phyloP scores from a whole-genome alignment of 2,329 filamentous ascomycete genomes.

The Penicillium rolfsii region DNA sequence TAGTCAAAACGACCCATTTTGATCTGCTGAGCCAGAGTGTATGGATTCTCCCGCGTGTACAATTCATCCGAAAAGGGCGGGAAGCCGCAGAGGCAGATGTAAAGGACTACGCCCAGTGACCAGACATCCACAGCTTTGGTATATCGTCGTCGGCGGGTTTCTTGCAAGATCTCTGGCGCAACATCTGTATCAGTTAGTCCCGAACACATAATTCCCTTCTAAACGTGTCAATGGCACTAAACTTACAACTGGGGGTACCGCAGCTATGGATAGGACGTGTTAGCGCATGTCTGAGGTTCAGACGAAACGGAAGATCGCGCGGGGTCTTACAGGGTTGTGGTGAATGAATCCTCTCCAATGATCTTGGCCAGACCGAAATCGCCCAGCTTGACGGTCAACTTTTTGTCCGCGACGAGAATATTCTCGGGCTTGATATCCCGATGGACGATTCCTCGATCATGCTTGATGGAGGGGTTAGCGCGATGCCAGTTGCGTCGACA shows the following conservation, averaged over 20 bases:
- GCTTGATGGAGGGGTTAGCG: constrained; percentile 57
- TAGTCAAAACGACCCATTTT: constrained; percentile 89
- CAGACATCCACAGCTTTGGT: constrained; percentile 94
- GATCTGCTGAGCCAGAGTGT: constrained; percentile 85
- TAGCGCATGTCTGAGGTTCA: constrained; percentile 21
- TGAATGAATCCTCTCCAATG: constrained; percentile 97
- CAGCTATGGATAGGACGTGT: constrained; percentile 52
- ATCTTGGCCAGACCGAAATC: constrained; percentile 98
- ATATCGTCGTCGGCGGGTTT: constrained; percentile 80
- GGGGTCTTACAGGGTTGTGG: constrained; percentile 74
- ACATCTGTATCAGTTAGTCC: constrained; percentile 61
- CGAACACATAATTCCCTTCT: not conserved
- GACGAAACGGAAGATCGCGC: not conserved
- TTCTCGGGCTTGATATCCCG: constrained; percentile 98
- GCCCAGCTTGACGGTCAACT: constrained; percentile 85
- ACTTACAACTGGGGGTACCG: constrained; percentile 84
- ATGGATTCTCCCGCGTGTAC: constrained; percentile 78
- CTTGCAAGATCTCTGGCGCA: constrained; percentile 89
- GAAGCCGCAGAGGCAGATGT: constrained; percentile 96
- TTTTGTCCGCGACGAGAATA: constrained; percentile 83
- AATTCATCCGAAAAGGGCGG: constrained; percentile 97
- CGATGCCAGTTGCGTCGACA: not conserved
- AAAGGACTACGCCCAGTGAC: constrained; percentile 96
- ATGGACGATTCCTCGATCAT: constrained; percentile 96
- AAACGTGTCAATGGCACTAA: not conserved